Base-by-base conservation (phyloP, 495 filamentous ascomycete genomes). In the Endocarpon pusillum region DNA sequence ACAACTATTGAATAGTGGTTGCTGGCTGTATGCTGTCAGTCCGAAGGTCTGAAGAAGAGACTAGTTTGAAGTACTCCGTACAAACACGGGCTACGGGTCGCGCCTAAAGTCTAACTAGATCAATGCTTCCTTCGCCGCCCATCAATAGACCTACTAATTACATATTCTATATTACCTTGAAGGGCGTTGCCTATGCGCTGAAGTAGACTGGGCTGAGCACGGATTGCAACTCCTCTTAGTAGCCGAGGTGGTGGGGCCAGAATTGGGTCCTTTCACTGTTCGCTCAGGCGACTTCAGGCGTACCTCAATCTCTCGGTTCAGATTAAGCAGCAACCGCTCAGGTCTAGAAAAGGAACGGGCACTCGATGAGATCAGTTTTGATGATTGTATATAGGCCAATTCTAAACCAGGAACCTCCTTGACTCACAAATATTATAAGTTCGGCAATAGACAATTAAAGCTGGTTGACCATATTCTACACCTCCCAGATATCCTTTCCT, bases 241-340 rank as follows among this genome's bases (percentile, higher is more conserved):
- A 25, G 12, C 23, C 23, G 23, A 25, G 23, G 23, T 25, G 23
- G 8, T 8, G 12, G 23, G 23, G 23, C 23, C 23, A 25, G 23
- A 25, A 25, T 25, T 25, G 23, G 23, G 23, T 25, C 23, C 23
- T 25, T 25, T 25, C 23, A 25, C 23, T 25, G 23, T 12, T 25
- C 23, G 8, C 23, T 25, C 23, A 25, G 23, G 23, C 23, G 23
- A 25, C 23, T 12, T 25, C 23, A 25, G 23, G 23, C 12, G 23
- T 25, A 25, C 8, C 23, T 25, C 8, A 25, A 12, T 12, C 23
- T 25, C 23, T 25, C n/a, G n/a, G n/a, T n/a, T n/a, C n/a, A n/a
- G n/a, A n/a, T n/a, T n/a, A n/a, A n/a, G n/a, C n/a, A n/a, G n/a
- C n/a, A n/a, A n/a, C n/a, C n/a, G n/a, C n/a, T n/a, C n/a, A n/a